Base-by-base conservation (phyloP, 805 yeast genomes). In the Ogataea pini region DNA sequence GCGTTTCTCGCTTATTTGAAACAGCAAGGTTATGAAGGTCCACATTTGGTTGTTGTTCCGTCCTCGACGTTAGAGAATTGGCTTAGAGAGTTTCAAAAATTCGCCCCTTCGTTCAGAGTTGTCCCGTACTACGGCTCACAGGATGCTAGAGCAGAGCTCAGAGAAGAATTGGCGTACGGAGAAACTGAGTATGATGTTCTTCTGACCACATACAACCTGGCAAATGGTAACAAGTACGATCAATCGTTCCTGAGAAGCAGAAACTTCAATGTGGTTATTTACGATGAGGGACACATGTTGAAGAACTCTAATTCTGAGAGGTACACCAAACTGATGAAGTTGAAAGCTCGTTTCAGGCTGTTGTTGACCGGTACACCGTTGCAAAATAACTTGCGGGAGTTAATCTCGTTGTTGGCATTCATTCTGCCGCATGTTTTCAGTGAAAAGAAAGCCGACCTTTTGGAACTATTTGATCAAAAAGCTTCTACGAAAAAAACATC, bases 231-330 rank as follows among this genome's bases (percentile, higher is more conserved):
- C 39, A 85, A 89, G 56, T 78, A 79, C 40, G 99, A 94, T 66
- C 81, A 83, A 58, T 79, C 84, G 24, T 94, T 94, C 61, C 73
- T 94, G 57, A 82, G 82, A 61, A 76, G 79, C 53, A 81, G 84
- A 59, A 75, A 79, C 18, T 94, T 94, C 67, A 89, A 94, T 65
- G 88, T 86, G 56, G 82, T 96, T 51, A 92, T 94, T 1, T 94
- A 89, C 63, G 99, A 94, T 67, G 99, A 94, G 72, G 99, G 99
- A 2, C 99, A 94, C 67, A 84, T 94, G 88, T 75, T 94, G 57
- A 94, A 94, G 65, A 94, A 94, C 67, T 86, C 96, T 2, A 75
- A 78, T 51, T 80, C 94, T 25, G 98, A 92, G 60, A 77, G 99
- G 57, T 94, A 92, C 64, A 75, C 72, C 51, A 92, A 90, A 67